phyloP scores from a whole-genome alignment of 306 rosid species.

The Argentina anserina region DNA sequence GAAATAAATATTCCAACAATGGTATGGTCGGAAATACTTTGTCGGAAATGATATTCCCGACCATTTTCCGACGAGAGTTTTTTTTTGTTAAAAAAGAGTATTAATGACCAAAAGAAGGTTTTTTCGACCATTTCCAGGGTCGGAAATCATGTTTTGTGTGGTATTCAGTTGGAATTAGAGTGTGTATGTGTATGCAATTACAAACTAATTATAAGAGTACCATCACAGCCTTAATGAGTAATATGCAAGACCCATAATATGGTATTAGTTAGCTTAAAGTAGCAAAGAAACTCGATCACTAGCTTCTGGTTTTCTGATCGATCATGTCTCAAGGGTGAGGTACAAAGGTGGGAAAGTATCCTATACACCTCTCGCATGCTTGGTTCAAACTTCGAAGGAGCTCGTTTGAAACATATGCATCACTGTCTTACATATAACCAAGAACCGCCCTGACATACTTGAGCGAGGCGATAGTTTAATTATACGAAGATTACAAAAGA shows the following conservation, averaged over 20 bases:
- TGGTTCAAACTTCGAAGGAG: background rate
- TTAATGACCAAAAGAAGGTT: no score
- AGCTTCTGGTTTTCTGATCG: background rate
- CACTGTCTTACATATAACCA: background rate
- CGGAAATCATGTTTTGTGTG: no score
- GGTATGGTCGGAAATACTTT: no score
- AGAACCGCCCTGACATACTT: background rate
- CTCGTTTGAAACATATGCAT: background rate
- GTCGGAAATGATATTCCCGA: no score
- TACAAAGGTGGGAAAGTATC: no score
- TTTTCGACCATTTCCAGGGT: no score
- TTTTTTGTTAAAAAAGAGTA: no score
- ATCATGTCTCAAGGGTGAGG: background rate
- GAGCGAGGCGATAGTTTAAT: no score
- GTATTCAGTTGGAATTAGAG: no score
- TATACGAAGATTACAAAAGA: no score
- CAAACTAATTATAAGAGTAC: background rate
- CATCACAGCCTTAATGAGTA: background rate
- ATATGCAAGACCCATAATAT: background rate
- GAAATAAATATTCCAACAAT: no score
- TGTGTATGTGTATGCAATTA: background rate
- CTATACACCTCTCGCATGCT: background rate
- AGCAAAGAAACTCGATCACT: background rate
- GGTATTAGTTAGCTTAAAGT: background rate
- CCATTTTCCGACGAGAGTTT: no score